Base-by-base conservation (phyloP, 164 flowering plant species). In the Platanus orientalis region DNA sequence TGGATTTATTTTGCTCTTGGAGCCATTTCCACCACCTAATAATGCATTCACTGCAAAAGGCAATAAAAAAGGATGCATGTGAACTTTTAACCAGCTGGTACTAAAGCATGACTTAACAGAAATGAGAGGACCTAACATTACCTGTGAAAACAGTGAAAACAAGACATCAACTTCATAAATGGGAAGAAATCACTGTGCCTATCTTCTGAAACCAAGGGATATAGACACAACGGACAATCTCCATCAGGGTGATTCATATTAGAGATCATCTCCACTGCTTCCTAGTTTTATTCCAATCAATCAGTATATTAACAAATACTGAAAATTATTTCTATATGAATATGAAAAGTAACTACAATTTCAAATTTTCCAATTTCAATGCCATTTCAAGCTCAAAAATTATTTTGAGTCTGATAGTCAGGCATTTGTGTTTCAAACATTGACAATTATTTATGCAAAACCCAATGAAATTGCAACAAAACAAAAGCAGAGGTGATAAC, bases 111-210 rank as follows among this genome's bases (percentile, higher is more conserved):
- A 58, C 7, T 24, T 16, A 36, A 61, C 13, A 30, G 26, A 68
- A 21, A 34, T 25, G 25, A 60, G 26, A n/a, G 57, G 6, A 50
- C 29, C 0, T 16, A 36, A 57, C 23, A 40, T 50, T 66, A 89
- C 96, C 98, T 76, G 75, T 93, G 98, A 68, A 93, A 93, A 74
- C 97, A 93, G 76, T 93, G 97, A 64, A 83, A 93, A 75, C 98
- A 93, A 69, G 98, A 93, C 97, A 93, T 93, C 79, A 93, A 69
- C 87, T 93, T 93, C 98, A 93, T 93, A 71, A 87, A 93, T 54
- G 97, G 89, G 70, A 73, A 39, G 5, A 51, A 21, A 30, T 72
- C 55, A 48, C 60, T 40, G 7, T 73, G 53, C 40, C 58, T 73
- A 76, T 76, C 81, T 65, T 84, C 87, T 47, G 73, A 58, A 62